phyloP scores from a whole-genome alignment of 306 rosid species.

The Sechiopsis laciniata region DNA sequence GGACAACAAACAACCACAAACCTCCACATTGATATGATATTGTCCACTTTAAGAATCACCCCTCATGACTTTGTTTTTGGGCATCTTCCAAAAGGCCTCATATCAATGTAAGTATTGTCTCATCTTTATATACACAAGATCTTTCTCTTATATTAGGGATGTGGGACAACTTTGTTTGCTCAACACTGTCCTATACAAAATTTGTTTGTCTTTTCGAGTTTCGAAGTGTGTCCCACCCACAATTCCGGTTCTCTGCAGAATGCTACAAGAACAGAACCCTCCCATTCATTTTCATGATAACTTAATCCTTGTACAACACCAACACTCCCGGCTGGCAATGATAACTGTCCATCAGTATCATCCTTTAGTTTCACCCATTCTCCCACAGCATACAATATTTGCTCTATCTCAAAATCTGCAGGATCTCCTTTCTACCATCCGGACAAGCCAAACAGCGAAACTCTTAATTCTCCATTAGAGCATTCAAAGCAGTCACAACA shows the following conservation, averaged over 20 bases:
- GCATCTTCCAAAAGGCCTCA: too few species aligned
- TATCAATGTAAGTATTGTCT: too few species aligned
- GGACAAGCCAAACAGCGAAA: slow-evolving; percentile 66
- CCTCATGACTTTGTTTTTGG: too few species aligned
- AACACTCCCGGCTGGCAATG: slow-evolving; percentile 67
- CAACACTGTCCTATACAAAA: slow-evolving; percentile 66
- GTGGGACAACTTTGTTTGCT: too few species aligned
- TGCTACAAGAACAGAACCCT: slow-evolving; percentile 65
- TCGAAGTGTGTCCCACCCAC: slow-evolving; percentile 80
- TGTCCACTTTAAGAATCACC: too few species aligned
- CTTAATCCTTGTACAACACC: slow-evolving; percentile 93
- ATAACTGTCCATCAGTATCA: slow-evolving; percentile 58
- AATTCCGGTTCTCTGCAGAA: slow-evolving; percentile 93
- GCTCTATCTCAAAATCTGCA: slow-evolving; percentile 73
- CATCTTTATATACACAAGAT: too few species aligned
- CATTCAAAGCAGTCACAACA: slow-evolving; percentile 75
- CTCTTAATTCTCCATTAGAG: slow-evolving; percentile 91
- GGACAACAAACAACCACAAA: too few species aligned
- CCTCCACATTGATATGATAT: too few species aligned
- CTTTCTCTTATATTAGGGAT: too few species aligned
- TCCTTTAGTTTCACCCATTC: slow-evolving; percentile 87
- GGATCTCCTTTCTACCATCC: slow-evolving; percentile 98
- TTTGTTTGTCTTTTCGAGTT: slow-evolving; percentile 57
- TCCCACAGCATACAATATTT: slow-evolving; percentile 82
- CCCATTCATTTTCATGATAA: slow-evolving; percentile 66